Percentiles rank a stretch among this genome's conserved stretches.
phyloP scores from a whole-genome alignment of 208 protist genomes.

The Borovskyia barvae region DNA sequence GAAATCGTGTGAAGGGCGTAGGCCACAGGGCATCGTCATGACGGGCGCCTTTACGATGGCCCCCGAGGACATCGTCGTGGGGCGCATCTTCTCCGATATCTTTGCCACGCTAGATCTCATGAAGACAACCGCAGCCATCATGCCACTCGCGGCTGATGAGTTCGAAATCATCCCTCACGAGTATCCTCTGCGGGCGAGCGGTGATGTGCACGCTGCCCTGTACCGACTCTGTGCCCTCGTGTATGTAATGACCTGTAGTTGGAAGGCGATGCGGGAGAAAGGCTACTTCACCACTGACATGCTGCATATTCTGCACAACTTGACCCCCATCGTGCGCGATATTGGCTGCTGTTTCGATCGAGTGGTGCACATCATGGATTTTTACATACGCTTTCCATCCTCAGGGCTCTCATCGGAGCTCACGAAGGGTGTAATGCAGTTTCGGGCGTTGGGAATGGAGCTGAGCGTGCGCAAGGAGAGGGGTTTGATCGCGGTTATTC shows the following conservation, averaged over 20 bases:
- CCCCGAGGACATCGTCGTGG: conserved; percentile 41
- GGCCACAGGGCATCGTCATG: conserved; percentile 15
- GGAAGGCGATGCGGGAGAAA: conserved; percentile 78
- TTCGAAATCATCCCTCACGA: conserved; percentile 50
- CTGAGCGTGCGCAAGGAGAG: conserved; percentile 47
- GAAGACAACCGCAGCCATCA: conserved; percentile 43
- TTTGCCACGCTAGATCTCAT: conserved; percentile 46
- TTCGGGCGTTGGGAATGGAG: conserved; percentile 55
- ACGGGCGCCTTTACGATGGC: conserved; percentile 47
- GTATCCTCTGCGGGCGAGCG: conserved; percentile 60
- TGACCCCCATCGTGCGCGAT: conserved; percentile 54
- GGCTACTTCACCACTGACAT: conserved; percentile 72
- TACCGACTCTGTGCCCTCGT: conserved; percentile 66
- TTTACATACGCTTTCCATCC: conserved; percentile 50
- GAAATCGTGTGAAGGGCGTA: background rate
- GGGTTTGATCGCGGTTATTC: conserved; percentile 53
- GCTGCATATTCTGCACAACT: conserved; percentile 61
- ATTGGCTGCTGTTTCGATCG: conserved; percentile 47
- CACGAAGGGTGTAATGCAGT: conserved; percentile 59
- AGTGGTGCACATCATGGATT: conserved; percentile 50
- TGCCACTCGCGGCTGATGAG: conserved; percentile 68
- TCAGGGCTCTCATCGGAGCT: conserved; percentile 52
- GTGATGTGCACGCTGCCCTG: conserved; percentile 61
- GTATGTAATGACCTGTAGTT: conserved; percentile 72
- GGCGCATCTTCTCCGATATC: conserved; percentile 39